Conservation (phyloP, 495 filamentous ascomycete genomes). For the Haplographium delicatum region DNA sequence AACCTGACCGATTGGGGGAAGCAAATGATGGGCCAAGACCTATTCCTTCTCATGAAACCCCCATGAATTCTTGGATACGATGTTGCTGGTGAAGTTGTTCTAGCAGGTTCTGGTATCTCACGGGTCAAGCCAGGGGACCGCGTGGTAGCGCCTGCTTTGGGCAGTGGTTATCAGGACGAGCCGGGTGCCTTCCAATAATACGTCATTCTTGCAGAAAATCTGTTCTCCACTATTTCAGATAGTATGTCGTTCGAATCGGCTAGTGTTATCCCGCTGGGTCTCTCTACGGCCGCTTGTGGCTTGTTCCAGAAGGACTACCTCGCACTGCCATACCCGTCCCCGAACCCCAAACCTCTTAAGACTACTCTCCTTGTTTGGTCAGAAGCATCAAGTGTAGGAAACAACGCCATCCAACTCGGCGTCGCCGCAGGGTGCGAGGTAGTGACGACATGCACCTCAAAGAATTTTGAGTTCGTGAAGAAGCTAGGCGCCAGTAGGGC, state of each 20-base stretch:
- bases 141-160: slow-evolving; percentile 29
- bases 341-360: slow-evolving; percentile 21
- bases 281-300: slow-evolving; percentile 48
- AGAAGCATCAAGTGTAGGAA: slow-evolving; percentile 20
- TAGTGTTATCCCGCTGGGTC: slow-evolving; percentile 45
- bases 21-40: slow-evolving; percentile 3
- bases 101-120: slow-evolving; percentile 35
- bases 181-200: slow-evolving; percentile 43
- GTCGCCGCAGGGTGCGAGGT: slow-evolving; percentile 38
- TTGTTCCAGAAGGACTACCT: slow-evolving; percentile 34
- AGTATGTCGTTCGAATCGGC: slow-evolving; percentile 41
- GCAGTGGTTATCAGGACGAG: neutral
- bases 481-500: slow-evolving; percentile 45
- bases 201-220: slow-evolving; percentile 30
- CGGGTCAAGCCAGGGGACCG: slow-evolving; percentile 41
- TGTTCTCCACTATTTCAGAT: slow-evolving; percentile 42
- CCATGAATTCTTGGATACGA: slow-evolving; percentile 48
- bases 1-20: slow-evolving; percentile 14
- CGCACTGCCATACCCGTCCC: slow-evolving; percentile 16
- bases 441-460: slow-evolving; percentile 45
- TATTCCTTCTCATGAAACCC: slow-evolving; percentile 29
- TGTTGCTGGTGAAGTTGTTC: slow-evolving; percentile 38
- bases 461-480: slow-evolving; percentile 49
- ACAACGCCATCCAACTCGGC: slow-evolving; percentile 21
- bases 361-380: slow-evolving; percentile 26